Percentiles rank a stretch among this genome's conserved stretches.
These are phyloP conservation scores for Chaetomium fimeti DNA, from an alignment of 495 filamentous ascomycete genomes.

Conservation along the genomic window DNA sequence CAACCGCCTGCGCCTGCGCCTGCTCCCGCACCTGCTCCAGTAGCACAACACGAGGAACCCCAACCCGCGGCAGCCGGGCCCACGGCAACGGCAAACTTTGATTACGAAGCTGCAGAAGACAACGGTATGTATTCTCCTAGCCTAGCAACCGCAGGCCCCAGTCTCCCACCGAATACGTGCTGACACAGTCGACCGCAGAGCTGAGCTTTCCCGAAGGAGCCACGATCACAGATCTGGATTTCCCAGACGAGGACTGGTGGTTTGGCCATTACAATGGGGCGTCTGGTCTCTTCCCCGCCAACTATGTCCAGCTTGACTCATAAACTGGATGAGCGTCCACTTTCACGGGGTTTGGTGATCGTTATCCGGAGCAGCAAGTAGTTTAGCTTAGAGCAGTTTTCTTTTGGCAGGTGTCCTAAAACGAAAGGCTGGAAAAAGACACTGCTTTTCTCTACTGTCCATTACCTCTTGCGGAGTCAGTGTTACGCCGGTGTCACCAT, in stretches of 20 bases:
- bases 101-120: slow-evolving; percentile 96
- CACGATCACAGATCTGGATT: slow-evolving; percentile 70
- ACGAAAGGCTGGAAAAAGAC: slow-evolving; percentile 2
- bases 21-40: slow-evolving; percentile 37
- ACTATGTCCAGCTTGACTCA: slow-evolving; percentile 69
- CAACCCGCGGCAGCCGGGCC: slow-evolving; percentile 45
- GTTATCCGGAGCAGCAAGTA: neutral
- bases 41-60: slow-evolving; percentile 27
- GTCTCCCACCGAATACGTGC: neutral
- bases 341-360: neutral
- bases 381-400: slow-evolving; percentile 3
- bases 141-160: neutral
- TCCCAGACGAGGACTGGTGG: slow-evolving; percentile 99
- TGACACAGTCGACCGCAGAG: slow-evolving; percentile 45
- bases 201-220: slow-evolving; percentile 89
- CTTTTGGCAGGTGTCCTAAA: neutral
- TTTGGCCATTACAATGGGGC: slow-evolving; percentile 77
- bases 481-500: too few species aligned
- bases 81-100: slow-evolving; percentile 83
- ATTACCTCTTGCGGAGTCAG: neutral
- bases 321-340: slow-evolving; percentile 34
- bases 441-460: neutral
- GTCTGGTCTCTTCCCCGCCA: slow-evolving; percentile 87
- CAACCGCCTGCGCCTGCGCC: slow-evolving; percentile 32
- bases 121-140: slow-evolving; percentile 57